Conservation (phyloP, 208 protist species). For the Trypanosomatidae sp. region DNA sequence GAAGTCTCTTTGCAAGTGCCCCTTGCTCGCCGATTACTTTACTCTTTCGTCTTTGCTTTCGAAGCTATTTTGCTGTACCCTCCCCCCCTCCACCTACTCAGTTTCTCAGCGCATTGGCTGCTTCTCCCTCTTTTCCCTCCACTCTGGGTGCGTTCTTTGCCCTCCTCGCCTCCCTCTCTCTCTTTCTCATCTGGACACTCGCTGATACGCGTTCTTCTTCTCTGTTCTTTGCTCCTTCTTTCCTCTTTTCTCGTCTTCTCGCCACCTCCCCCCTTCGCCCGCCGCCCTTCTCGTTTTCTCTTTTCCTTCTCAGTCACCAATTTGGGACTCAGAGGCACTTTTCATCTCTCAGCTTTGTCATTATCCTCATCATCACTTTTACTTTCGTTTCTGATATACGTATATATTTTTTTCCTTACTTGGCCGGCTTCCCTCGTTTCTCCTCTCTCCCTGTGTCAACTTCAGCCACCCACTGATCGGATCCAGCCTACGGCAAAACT, state of each 20-base stretch:
- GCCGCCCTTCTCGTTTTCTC: not conserved
- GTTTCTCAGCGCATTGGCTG: not conserved
- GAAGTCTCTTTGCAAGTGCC: not conserved
- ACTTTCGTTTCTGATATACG: not conserved
- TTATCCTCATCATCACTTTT: no score
- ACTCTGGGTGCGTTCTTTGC: not conserved
- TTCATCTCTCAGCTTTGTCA: not conserved
- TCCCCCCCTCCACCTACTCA: no score
- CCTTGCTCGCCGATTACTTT: not conserved
- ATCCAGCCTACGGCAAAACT: not conserved
- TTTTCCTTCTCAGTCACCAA: not conserved
- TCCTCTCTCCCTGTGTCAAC: not conserved
- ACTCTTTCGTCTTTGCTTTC: not conserved
- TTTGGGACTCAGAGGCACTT: not conserved
- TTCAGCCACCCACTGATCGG: not conserved
- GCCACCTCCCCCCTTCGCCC: not conserved
- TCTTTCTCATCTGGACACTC: not conserved
- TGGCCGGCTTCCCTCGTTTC: not conserved
- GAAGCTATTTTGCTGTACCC: not conserved
- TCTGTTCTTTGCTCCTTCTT: not conserved
- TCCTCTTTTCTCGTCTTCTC: constrained; percentile 2
- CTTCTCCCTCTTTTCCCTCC: not conserved
- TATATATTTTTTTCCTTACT: not conserved
- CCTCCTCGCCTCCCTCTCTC: not conserved
- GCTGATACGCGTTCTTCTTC: not conserved